Percentiles rank a stretch among this genome's conserved stretches.
phyloP scores from a whole-genome alignment of 805 yeast species.

The Vanderwaltozyma yarrowii region DNA sequence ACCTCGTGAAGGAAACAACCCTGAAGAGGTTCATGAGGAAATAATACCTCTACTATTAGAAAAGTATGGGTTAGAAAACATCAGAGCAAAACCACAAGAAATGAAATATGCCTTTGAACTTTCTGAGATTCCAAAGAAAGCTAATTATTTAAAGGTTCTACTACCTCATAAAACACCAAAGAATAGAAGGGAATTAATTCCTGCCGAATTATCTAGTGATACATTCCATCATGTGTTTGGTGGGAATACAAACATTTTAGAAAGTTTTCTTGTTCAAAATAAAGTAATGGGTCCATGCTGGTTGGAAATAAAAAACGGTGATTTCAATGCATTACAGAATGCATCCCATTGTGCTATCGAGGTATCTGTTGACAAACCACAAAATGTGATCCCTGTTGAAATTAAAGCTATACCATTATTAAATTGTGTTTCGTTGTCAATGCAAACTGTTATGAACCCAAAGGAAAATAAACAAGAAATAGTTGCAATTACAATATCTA shows the following conservation, averaged over 20 bases:
- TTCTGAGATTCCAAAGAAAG: constrained; percentile 61
- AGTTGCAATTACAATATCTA: constrained; percentile 69
- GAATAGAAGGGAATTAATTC: constrained; percentile 38
- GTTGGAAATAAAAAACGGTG: constrained; percentile 63
- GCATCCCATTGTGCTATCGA: constrained; percentile 79
- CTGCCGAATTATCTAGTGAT: constrained; percentile 59
- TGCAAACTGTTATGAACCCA: constrained; percentile 73
- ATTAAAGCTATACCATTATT: constrained; percentile 51
- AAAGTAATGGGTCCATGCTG: constrained; percentile 97
- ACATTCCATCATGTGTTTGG: constrained; percentile 79
- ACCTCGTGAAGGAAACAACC: constrained; percentile 50
- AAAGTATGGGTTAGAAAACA: constrained; percentile 47
- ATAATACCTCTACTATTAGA: constrained; percentile 54
- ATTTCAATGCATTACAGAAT: constrained; percentile 46
- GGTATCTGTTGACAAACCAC: constrained; percentile 44
- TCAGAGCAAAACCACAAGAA: constrained; percentile 60
- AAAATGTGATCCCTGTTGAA: constrained; percentile 37
- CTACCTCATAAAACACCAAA: constrained; percentile 65
- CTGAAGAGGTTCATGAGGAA: constrained; percentile 70
- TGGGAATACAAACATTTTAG: constrained; percentile 61
- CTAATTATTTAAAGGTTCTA: constrained; percentile 69
- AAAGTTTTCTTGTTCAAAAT: constrained; percentile 71
- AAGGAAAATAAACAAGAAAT: constrained; percentile 74
- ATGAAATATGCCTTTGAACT: constrained; percentile 86
- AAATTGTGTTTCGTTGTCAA: constrained; percentile 61